Base-by-base conservation (phyloP, 192 early-diverging fungal genomes). In the Funneliformis geosporum region DNA sequence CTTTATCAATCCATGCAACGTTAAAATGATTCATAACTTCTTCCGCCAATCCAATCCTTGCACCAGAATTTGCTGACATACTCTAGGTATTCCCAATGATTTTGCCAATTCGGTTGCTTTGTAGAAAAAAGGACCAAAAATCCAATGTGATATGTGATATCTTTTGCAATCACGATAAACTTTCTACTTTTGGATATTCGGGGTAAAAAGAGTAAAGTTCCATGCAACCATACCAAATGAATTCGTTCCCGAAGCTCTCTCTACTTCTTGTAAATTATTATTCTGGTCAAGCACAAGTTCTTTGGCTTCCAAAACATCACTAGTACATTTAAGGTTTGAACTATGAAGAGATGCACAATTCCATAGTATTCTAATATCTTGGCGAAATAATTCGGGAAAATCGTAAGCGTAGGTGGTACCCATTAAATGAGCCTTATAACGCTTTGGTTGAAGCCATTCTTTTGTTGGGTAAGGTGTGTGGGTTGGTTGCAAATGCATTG, bases 401-500 rank as follows among this genome's bases (percentile, higher is more conserved):
- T 99, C 98, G n/a, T n/a, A n/a, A n/a, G n/a, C n/a, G n/a, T 98
- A 99, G 14, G 97, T 98, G 5, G 98, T 99, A 74, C 96, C 96
- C 91, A 98, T 93, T 73, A 98, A 87, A 80, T 99, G 98, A 46
- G 98, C 98, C 90, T 96, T 96, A 90, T 97, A 97, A 80, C 98
- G 94, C 64, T 94, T 93, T 68, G 97, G 96, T 87, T 98, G 97
- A 80, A 99, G 91, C 88, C 93, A 91, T 84, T 96, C 96, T 89
- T 98, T 98, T 76, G 95, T 95, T 72, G 95, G 90, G 80, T 98
- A 96, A 82, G 93, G 93, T 67, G 93, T 91, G 39, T 87, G 84
- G 33, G 96, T 94, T 33, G 92, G 91, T 83, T 93, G 90, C 46
- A 93, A 87, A 82, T 98, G 95, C 83, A 95, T 89, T 21, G 92